Evolutionary conservation across 83 land plant species (phyloP), one percentile per base, ranked within the genome.

Genomic region (Isoetes engelmannii): DNA sequence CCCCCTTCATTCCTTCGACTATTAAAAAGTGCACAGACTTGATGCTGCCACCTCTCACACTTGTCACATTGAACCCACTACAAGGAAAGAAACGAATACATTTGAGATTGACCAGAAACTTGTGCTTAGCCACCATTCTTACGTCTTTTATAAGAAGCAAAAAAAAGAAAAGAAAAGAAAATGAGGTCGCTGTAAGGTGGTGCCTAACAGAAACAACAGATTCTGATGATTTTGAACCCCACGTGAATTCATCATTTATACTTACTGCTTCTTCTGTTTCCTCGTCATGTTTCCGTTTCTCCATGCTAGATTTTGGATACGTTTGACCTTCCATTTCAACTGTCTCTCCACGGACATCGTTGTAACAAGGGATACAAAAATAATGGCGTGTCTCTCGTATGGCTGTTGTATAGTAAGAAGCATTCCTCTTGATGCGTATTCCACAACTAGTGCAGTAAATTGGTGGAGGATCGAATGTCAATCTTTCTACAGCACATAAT

Each of bases 201-300:
- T 28, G 37, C 37, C 37, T 28, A 28, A 28, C 37, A 28, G 37
- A 28, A 28, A 28, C 37, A 28, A 28, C 37, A 28, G 37, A 28
- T 28, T 28, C 37, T 28, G 37, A 2, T 28, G 37, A 0, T 28
- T 28, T 28, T 28, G 37, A 28, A 28, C 37, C 37, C 37, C 2
- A 28, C 37, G 37, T 28, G 37, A 28, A 0, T 28, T 28, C 37
- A 28, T 0, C 44, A 48, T 18, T 58, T 15, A 63, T 60, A 45
- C 73, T 47, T 76, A 92, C 97, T 88, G 82, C 86, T 79, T 92
- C 97, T 68, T 86, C 94, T 57, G 86, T 84, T 69, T 86, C 94
- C 54, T 92, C 96, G 65, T 88, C 97, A 80, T 92, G 88, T 75
- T 76, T 86, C 77, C 83, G 80, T 80, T 84, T 89, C 67, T 88